Base-by-base conservation (phyloP, 2,329 filamentous ascomycete species). In the Pseudogymnoascus sp. region DNA sequence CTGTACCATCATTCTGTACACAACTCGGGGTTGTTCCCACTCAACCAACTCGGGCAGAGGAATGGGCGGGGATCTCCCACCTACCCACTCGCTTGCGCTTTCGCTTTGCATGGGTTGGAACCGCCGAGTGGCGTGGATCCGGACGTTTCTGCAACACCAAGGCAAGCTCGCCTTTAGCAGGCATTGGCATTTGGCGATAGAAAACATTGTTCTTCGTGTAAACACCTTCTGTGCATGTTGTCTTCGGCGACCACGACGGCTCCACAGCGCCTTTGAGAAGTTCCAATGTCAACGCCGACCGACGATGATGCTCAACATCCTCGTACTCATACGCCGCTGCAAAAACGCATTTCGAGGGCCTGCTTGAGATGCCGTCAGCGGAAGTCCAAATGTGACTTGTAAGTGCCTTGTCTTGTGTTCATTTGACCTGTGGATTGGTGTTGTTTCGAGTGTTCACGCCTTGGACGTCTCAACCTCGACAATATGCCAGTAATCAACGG, bases 361-460 rank as follows among this genome's bases (percentile, higher is more conserved):
- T 66, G 65, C 48, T n/a, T 67, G 18, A 60, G 63, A 60, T 67
- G 65, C 45, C 64, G 65, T 13, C 64, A 66, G 58, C 55, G 64
- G 30, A 67, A 67, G 33, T 64, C 64, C 2, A 67, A 65, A 58
- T 66, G 65, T 35, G 63, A 67, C 35, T 33, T 67, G 65, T 67
- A 59, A 64, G 65, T 63, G 8, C 6, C 8, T n/a, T 15, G 13
- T 19, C n/a, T 15, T 13, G 23, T 45, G 35, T 10, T 57, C 30
- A 41, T n/a, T 48, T 60, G 15, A 34, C 19, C n/a, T 41, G 13
- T 21, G n/a, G 13, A 18, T n/a, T 56, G 58, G 21, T 18, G 30
- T 8, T 13, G 28, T 59, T 57, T n/a, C n/a, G n/a, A n/a, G n/a
- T n/a, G n/a, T n/a, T n/a, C n/a, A n/a, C 19, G 19, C 38, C 38